Conservation (phyloP, 2,329 filamentous ascomycete species). For the Hypoxylon sp. region DNA sequence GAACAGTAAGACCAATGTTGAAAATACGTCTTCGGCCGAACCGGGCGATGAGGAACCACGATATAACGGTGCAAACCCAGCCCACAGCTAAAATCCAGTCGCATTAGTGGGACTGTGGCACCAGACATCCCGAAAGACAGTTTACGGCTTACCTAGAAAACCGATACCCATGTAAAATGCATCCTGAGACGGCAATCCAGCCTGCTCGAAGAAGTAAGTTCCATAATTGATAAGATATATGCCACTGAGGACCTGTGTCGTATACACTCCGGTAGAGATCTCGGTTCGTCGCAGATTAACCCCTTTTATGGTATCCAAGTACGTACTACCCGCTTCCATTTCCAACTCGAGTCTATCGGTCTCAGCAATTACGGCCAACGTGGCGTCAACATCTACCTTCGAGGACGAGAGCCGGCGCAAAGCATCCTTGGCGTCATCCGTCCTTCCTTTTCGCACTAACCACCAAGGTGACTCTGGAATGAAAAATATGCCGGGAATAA, state of each 20-base stretch:
- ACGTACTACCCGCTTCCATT: conserved; percentile 64
- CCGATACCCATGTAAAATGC: conserved; percentile 71
- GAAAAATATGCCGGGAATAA: conserved; percentile 63
- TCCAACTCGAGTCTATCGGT: conserved; percentile 71
- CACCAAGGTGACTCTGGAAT: conserved; percentile 68
- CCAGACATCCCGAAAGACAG: background rate
- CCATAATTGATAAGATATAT: conserved; percentile 76
- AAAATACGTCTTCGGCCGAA: conserved; percentile 69
- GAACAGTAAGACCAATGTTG: conserved; percentile 61
- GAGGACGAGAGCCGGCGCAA: conserved; percentile 62
- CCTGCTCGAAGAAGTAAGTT: conserved; percentile 73
- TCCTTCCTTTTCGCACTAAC: conserved; percentile 61
- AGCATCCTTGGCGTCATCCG: conserved; percentile 59
- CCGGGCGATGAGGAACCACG: conserved; percentile 65
- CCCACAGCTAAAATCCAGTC: conserved; percentile 58
- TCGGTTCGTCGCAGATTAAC: conserved; percentile 68
- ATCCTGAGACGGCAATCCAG: conserved; percentile 64
- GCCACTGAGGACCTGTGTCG: conserved; percentile 75
- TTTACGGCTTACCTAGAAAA: conserved; percentile 56
- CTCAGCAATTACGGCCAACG: conserved; percentile 70
- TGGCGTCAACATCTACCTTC: conserved; percentile 64
- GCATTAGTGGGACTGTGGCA: conserved; percentile 27
- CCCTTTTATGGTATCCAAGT: conserved; percentile 66
- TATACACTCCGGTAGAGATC: conserved; percentile 73
- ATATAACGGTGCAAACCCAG: conserved; percentile 67